Evolutionary conservation across 2,329 filamentous ascomycete genomes (phyloP), one percentile per base, ranked within the genome.

Genomic region (Coniosporium uncinatum): DNA sequence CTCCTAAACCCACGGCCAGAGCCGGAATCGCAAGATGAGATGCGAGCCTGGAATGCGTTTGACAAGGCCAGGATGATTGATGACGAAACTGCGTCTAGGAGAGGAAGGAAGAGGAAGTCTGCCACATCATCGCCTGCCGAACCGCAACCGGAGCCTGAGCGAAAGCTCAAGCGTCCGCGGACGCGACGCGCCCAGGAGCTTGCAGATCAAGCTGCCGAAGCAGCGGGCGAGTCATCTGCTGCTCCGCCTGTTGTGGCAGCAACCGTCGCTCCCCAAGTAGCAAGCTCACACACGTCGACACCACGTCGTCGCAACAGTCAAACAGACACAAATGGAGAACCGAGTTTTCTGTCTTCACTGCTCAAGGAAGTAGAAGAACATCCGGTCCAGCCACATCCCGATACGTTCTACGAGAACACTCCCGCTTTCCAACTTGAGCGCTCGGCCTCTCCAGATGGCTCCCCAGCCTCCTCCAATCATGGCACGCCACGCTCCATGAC

Each of bases 21-120:
- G 33, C 78, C 79, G 29, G 86, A 94, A 61, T 85, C 84, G 5
- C 69, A 82, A 33, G 89, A 95, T 51, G 89, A 95, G 61, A 74
- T 84, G 41, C 76, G 81, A 43, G 88, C 91, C 4, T 96, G 91
- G 93, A 88, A 89, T 47, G 88, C 86, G 17, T 83, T 97, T 47
- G 90, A 96, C 51, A 86, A 83, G 59, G 89, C 87, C 34, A 78
- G 88, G 48, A 75, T 78, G 16, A 76, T 85, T 48, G 52, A 51
- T 6, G 53, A 58, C 38, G 40, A 48, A 14, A 52, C 53, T 8
- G 50, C 43, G 21, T 46, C 40, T 3, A 44, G 52, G 24, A 39
- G 47, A 22, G 19, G 42, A 73, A 18, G 59, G 66, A 89, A 95
- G 66, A 80, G 89, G 40, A 93, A 88, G 56, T 94, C 88, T 3